Base-by-base conservation (phyloP, 176 grass and related monocot genomes). In the Avena insularis region DNA sequence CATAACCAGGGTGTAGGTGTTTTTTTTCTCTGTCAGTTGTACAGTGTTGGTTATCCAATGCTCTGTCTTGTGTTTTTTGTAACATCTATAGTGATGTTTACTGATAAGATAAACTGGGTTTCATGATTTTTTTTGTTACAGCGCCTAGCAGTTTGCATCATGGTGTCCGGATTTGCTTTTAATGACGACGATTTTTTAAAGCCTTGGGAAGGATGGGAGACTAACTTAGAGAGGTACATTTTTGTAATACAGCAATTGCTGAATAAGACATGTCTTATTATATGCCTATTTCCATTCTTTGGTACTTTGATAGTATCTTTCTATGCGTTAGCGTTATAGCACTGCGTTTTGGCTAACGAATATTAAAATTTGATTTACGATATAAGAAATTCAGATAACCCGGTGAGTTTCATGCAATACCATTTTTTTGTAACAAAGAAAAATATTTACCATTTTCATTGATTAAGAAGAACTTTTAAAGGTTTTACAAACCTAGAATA, bases 1-100 rank as follows among this genome's bases (percentile, higher is more conserved):
- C 97, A 99, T 93, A 93, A 75, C 89, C 94, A 96, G 92, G 97
- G 94, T 84, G 97, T 99, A 91, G 91, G 97, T 99, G 84, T 75
- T 86, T 88, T 19, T 88, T 25, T 76, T 69, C 72, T 83, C 56
- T 79, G 38, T 58, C 35, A 59, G 29, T 60, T 92, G 8, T 82
- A 58, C 64, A 19, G 2, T 82, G 43, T 78, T 36, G 33, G 15
- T 47, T 51, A 17, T 27, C 80, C 55, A 23, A 53, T 69, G 71
- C 61, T 65, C 8, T 85, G 53, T 78, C 17, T 70, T 77, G 20
- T 71, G 29, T 20, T 55, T 12, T 11, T 17, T 19, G 27, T 20
- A 56, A 20, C 23, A 76, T 31, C 7, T 87, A 58, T 8, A 20
- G 38, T 45, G 17, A 12, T 51, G 56, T 14, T 80, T 43, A 77